Evolutionary conservation across 352 stramenopile genomes (phyloP).

Genomic region (Globisporangium mamillatum): DNA sequence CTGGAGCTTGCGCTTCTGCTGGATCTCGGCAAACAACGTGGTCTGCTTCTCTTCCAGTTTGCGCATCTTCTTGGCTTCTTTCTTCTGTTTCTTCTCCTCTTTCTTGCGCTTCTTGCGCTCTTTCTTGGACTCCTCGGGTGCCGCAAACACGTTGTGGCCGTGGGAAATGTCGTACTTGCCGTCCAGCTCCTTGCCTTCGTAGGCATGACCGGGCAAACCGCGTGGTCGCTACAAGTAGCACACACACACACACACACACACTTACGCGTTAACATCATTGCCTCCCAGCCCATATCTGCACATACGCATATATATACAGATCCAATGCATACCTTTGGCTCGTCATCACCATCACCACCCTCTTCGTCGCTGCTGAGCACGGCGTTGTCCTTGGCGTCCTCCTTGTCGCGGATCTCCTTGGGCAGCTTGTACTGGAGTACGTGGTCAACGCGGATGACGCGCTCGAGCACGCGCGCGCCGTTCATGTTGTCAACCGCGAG

Average conservation of each 20-base stretch:
- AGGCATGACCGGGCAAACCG: slow-evolving; percentile 79
- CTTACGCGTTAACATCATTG: neutral
- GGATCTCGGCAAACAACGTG: slow-evolving; percentile 46
- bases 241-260: neutral
- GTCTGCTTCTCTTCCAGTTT: slow-evolving; percentile 56
- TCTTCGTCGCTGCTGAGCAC: slow-evolving; percentile 19
- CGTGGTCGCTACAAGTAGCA: slow-evolving; percentile 16
- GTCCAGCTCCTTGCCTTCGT: slow-evolving; percentile 85
- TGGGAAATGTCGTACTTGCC: slow-evolving; percentile 61
- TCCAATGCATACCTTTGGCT: neutral
- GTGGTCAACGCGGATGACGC: slow-evolving; percentile 95
- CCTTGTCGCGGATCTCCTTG: slow-evolving; percentile 84
- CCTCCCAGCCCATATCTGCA: neutral
- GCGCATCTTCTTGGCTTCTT: slow-evolving; percentile 41
- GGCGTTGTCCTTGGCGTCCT: slow-evolving; percentile 49
- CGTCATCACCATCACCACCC: slow-evolving; percentile 10
- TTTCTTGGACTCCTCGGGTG: slow-evolving; percentile 46
- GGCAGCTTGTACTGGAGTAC: slow-evolving; percentile 97
- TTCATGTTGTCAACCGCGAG: slow-evolving; percentile 98
- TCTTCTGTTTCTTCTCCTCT: slow-evolving; percentile 54
- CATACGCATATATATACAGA: neutral
- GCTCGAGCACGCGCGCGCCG: slow-evolving; percentile 86
- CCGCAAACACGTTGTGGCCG: slow-evolving; percentile 85
- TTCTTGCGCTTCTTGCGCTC: slow-evolving; percentile 61
- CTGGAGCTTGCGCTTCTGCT: slow-evolving; percentile 34